Base-by-base conservation (phyloP, 371 early-diverging fungal species). In the Haplosporangium sp. region DNA sequence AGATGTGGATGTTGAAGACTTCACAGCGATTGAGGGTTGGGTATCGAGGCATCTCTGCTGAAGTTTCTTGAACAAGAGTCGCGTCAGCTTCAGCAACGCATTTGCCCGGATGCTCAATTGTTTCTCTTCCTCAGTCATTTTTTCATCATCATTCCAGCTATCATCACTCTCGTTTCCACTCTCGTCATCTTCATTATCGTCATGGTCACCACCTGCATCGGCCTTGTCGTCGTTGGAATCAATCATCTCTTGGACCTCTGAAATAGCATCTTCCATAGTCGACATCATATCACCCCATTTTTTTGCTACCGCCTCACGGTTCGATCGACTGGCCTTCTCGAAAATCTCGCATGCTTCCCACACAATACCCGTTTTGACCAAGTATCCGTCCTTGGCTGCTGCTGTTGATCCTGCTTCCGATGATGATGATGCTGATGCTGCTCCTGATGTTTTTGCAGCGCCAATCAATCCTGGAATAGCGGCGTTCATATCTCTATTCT, bases 91-190 rank as follows among this genome's bases (percentile, higher is more conserved):
- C 40, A 79, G 23, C 36, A 73, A 16, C 0, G 80, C 56, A 45
- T 79, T 72, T n/a, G 73, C 40, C 13, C 65, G 65, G 52, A 73
- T 47, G 56, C 80, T 73, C 45, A 73, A 13, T 29, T 79, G 80
- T 67, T 79, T 79, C 60, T 79, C 80, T 42, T 79, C 73, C 29
- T 79, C 80, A 5, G 80, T 73, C 69, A 79, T 45, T 47, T 79
- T 79, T 23, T 72, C 69, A 37, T 72, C 66, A 8, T 62, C 59
- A 38, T 67, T 67, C 80, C 80, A 79, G 48, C 80, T 73, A 55
- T 79, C 80, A 20, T 79, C 80, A 16, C 74, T 74, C 60, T 74
- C 74, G 60, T 62, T 74, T 20, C 64, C 70, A 45, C 62, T 57
- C 11, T 56, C 73, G 38, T 68, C 56, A 14, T 71, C 70, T 6